phyloP scores from a whole-genome alignment of 1,284 basidiomycete genomes.

The Fomitopsis pinicola region DNA sequence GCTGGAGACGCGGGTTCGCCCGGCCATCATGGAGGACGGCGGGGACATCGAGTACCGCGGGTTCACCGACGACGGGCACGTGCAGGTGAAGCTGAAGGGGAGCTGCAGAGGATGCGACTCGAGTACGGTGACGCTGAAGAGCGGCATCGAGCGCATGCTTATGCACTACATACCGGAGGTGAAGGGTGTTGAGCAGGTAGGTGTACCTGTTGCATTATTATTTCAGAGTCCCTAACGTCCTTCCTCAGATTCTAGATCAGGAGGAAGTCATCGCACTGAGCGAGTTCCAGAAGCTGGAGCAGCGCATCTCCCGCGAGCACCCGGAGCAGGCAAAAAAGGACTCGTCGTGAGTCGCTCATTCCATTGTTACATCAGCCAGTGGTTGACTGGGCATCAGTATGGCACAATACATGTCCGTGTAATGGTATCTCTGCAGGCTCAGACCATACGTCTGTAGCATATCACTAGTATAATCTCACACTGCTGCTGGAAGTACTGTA shows the following conservation, averaged over 20 bases:
- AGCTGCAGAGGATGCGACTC: conserved; percentile 94
- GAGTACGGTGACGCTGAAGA: conserved; percentile 92
- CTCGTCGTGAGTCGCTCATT: background rate
- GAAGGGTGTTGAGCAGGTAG: conserved; percentile 91
- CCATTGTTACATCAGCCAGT: background rate
- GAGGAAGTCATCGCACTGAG: conserved; percentile 87
- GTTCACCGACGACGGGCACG: conserved; percentile 61
- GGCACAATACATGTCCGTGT: conserved; percentile 70
- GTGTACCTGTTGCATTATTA: conserved; percentile 14
- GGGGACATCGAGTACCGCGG: conserved; percentile 86
- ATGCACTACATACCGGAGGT: conserved; percentile 99
- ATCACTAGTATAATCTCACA: background rate
- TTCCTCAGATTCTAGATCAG: conserved; percentile 73
- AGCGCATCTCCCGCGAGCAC: conserved; percentile 54
- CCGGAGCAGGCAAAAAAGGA: conserved; percentile 36
- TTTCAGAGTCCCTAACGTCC: background rate
- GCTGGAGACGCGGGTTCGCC: conserved; percentile 90
- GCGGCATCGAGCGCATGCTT: conserved; percentile 96
- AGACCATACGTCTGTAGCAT: conserved; percentile 1
- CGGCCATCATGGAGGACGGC: conserved; percentile 95
- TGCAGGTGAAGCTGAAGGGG: conserved; percentile 87
- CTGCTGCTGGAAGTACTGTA: too few species aligned
- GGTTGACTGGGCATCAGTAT: conserved; percentile 39
- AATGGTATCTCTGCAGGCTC: background rate
- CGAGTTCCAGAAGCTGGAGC: conserved; percentile 92